Conservation (phyloP, 371 early-diverging fungal genomes). For the Globomyces sp. region DNA sequence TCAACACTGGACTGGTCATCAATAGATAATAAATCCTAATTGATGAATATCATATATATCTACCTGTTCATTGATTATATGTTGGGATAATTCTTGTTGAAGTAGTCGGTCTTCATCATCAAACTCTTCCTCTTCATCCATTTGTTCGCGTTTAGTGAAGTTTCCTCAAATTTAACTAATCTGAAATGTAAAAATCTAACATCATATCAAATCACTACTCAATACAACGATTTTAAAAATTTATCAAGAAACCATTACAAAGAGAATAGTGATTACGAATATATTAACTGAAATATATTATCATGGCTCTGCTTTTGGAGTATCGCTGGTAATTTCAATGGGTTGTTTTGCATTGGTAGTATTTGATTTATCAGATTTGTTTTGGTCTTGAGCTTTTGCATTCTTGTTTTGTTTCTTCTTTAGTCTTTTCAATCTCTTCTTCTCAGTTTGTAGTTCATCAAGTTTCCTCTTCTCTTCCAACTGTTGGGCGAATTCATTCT, state of each 20-base stretch:
- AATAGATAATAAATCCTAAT: no score
- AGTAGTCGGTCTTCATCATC: no score
- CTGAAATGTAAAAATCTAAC: no score
- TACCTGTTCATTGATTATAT: no score
- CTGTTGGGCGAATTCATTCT: background rate
- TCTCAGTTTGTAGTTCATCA: conserved; percentile 1
- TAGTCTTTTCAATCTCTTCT: conserved; percentile 13
- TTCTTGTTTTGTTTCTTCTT: conserved; percentile 8
- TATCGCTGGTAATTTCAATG: background rate
- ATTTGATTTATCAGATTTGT: background rate
- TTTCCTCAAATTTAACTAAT: no score
- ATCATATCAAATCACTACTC: no score
- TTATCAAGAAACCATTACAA: background rate
- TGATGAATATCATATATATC: no score
- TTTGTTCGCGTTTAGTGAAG: no score
- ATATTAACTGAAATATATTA: background rate
- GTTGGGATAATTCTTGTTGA: no score
- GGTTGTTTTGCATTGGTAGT: background rate
- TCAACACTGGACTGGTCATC: no score
- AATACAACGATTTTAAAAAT: background rate
- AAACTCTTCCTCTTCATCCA: no score
- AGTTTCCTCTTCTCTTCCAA: conserved; percentile 1
- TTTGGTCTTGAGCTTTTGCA: background rate
- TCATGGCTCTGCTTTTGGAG: background rate
- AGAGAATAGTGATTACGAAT: background rate